These are phyloP conservation scores for Perilla frutescens DNA, from an alignment of 257 asterid genomes.

Conservation along the genomic window DNA sequence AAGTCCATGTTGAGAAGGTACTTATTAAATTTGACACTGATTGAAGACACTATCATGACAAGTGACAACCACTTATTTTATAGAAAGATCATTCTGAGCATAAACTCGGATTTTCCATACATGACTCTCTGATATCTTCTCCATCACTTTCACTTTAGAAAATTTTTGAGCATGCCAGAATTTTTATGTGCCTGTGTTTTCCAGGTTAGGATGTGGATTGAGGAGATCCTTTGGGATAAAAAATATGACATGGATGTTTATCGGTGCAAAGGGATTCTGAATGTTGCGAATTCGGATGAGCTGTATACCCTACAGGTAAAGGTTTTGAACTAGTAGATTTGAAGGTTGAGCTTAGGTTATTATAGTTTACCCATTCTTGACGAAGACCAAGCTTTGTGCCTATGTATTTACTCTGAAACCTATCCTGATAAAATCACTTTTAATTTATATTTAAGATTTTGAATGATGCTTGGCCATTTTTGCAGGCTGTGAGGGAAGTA, in stretches of 20 bases:
- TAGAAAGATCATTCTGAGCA: slow-evolving; percentile 9
- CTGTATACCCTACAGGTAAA: slow-evolving; percentile 87
- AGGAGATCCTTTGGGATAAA: slow-evolving; percentile 94
- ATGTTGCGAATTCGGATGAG: slow-evolving; percentile 63
- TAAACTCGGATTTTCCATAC: not conserved
- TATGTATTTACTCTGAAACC: not conserved
- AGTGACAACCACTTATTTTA: slow-evolving; percentile 1
- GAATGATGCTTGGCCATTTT: slow-evolving; percentile 23
- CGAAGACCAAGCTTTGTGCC: not conserved
- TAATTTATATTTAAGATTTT: slow-evolving; percentile 8
- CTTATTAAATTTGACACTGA: slow-evolving; percentile 22
- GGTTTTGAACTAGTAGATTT: not conserved
- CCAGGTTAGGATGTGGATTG: slow-evolving; percentile 80
- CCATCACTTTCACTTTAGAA: not conserved
- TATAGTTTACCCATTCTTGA: not conserved
- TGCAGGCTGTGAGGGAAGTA: slow-evolving; percentile 92
- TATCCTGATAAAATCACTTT: not conserved
- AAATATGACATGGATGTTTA: slow-evolving; percentile 90
- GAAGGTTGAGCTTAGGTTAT: slow-evolving; percentile 14
- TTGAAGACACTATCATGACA: slow-evolving; percentile 13
- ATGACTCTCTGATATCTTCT: slow-evolving; percentile 1
- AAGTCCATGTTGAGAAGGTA: slow-evolving; percentile 89
- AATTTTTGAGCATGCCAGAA: not conserved
- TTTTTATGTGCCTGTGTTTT: slow-evolving; percentile 18
- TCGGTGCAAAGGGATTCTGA: slow-evolving; percentile 90